A percentile compares a stretch with the other conserved stretches of the same genome.
These are phyloP conservation scores for Vaccinium corymbosum DNA, from an alignment of 148 eudicot species.

Conservation along the genomic window DNA sequence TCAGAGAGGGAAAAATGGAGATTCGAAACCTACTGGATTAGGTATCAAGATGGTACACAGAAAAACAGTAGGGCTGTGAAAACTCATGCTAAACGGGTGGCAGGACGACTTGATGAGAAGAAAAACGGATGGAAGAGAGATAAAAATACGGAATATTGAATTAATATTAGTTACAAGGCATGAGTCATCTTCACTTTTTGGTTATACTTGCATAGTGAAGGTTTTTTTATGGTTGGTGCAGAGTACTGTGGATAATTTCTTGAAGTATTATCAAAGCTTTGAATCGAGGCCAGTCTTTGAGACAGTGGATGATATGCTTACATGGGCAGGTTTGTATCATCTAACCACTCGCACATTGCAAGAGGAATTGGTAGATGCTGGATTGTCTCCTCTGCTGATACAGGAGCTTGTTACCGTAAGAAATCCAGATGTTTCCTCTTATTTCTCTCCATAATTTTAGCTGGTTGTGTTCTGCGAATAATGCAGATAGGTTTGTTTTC, in stretches of 20 bases:
- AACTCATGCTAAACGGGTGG: too few species aligned
- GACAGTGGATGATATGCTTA: slow-evolving; percentile 79
- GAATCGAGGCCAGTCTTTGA: slow-evolving; percentile 74
- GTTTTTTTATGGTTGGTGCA: not conserved
- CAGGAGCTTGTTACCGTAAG: slow-evolving; percentile 49
- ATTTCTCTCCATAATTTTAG: not conserved
- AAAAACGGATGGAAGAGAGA: too few species aligned
- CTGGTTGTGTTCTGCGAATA: not conserved
- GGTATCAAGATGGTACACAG: too few species aligned
- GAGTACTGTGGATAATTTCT: not conserved
- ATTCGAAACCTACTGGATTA: not conserved
- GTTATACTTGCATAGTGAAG: not conserved
- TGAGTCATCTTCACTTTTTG: not conserved
- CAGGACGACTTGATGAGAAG: too few species aligned
- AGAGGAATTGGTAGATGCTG: slow-evolving; percentile 64
- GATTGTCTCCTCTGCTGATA: slow-evolving; percentile 68
- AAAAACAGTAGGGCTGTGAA: too few species aligned
- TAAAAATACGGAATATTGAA: too few species aligned
- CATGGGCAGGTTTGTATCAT: slow-evolving; percentile 81
- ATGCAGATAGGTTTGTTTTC: not conserved
- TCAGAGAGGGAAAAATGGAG: too few species aligned
- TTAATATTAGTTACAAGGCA: too few species aligned
- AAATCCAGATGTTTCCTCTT: not conserved
- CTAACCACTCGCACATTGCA: slow-evolving; percentile 59
- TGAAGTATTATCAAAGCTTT: slow-evolving; percentile 3